Base-by-base conservation (phyloP, 352 stramenopile species). In the Pythium diclinum region DNA sequence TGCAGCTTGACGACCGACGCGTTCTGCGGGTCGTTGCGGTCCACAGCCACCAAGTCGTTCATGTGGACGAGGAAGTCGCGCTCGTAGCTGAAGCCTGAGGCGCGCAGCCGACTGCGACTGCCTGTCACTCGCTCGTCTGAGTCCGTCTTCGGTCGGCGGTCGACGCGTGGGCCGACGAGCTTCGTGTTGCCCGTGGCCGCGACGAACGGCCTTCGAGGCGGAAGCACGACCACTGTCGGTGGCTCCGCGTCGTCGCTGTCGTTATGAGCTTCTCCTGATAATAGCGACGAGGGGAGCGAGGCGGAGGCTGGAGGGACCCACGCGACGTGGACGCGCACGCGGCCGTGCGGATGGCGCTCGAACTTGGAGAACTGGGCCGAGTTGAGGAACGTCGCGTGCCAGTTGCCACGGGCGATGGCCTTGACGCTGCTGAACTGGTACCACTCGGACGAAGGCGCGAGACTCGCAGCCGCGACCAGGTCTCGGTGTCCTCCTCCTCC, bases 11-110 rank as follows among this genome's bases (percentile, higher is more conserved):
- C 60, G 4, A 89, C 69, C 1, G 71, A 47, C 6, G 75, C 67
- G 59, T 94, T 89, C 6, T 85, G 77, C 3, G 87, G 87, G 57
- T 95, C 81, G 48, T 93, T 93, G 21, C 79, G 78, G 62, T 96
- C 88, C 7, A 96, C 53, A 3, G 30, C 42, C 25, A 79, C 65
- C 0, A 74, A 65, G 1, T 69, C 11, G 34, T 33, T 33, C 21
- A 90, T 62, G 51, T 81, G 74, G 9, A 79, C 72, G 42, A 92
- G 72, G 42, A 90, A 92, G 56, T 88, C 81, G 48, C 63, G 70
- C 25, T 91, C 82, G 58, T 81, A 87, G 54, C 63, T 83, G 64
- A 87, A 87, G 4, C 56, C 59, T 6, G 69, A 64, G 33, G 7
- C n/a, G 5, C 14, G 44, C 17, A 30, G 44, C 6, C 44, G 44